phyloP scores from a whole-genome alignment of 495 filamentous ascomycete species.

The Penicillium alfredii region DNA sequence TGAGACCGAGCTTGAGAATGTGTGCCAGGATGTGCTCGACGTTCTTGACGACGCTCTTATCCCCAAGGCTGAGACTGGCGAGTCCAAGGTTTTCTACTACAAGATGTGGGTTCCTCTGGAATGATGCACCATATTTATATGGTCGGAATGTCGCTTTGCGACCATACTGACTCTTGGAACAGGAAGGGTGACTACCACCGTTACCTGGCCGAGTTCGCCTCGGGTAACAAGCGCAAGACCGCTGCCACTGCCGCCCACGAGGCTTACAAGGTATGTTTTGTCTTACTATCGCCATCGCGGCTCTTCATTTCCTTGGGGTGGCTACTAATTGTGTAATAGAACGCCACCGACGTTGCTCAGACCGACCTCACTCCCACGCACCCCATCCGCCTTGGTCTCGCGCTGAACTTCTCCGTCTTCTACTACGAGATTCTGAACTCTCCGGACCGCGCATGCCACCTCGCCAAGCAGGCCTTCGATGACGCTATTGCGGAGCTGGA shows the following conservation, averaged over 20 bases:
- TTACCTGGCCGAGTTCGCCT: slow-evolving; percentile 98
- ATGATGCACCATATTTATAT: too few relatives aligned
- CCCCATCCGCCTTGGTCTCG: slow-evolving; percentile 96
- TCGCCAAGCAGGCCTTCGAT: slow-evolving; percentile 99
- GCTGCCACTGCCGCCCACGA: slow-evolving; percentile 95
- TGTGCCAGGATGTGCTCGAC: slow-evolving; percentile 97
- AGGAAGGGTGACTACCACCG: slow-evolving; percentile 99
- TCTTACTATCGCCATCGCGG: slow-evolving; percentile 5
- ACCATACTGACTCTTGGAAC: slow-evolving; percentile 16
- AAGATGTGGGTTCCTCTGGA: slow-evolving; percentile 86
- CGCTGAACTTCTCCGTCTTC: slow-evolving; percentile 99
- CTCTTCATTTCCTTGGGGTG: background rate
- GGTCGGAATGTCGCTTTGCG: too few relatives aligned
- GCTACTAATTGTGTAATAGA: slow-evolving; percentile 46
- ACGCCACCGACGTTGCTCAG: slow-evolving; percentile 96
- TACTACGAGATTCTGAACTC: slow-evolving; percentile 99
- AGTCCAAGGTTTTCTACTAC: slow-evolving; percentile 99
- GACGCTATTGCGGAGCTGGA: slow-evolving; percentile 99
- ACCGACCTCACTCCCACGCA: slow-evolving; percentile 97
- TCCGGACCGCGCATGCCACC: slow-evolving; percentile 95
- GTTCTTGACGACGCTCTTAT: slow-evolving; percentile 94
- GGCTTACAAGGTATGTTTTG: slow-evolving; percentile 82
- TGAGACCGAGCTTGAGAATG: slow-evolving; percentile 93
- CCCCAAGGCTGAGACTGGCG: slow-evolving; percentile 94
- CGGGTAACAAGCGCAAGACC: slow-evolving; percentile 96